Conservation (phyloP, 305 asterid genomes). For the Stenogyne calaminthoides region DNA sequence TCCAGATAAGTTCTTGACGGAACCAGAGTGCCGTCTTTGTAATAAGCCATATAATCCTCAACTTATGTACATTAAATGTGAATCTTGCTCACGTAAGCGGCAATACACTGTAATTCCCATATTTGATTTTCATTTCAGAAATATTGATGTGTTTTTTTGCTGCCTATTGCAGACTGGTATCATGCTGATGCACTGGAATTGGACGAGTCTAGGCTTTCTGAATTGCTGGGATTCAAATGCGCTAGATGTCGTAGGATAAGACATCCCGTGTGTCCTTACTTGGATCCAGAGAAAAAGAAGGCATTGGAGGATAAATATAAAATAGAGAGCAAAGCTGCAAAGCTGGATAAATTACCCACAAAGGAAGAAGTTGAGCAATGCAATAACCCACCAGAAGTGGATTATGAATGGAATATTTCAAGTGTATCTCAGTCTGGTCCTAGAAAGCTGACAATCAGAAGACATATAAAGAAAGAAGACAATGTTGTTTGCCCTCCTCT, state of each 20-base stretch:
- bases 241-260: constrained; percentile 85
- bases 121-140: constrained; percentile 20
- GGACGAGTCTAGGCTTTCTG: constrained; percentile 64
- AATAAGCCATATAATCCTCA: constrained; percentile 57
- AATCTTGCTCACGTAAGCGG: constrained; percentile 69
- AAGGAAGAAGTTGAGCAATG: constrained; percentile 40
- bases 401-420: constrained; percentile 41
- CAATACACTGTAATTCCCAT: background rate
- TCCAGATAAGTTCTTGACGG: constrained; percentile 35
- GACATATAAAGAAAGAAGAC: constrained; percentile 40
- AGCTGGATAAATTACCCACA: constrained; percentile 39
- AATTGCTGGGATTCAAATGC: constrained; percentile 83
- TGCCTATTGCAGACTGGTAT: constrained; percentile 72
- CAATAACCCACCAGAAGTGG: constrained; percentile 33
- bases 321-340: constrained; percentile 40
- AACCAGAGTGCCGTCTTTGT: constrained; percentile 73
- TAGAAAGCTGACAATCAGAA: constrained; percentile 52
- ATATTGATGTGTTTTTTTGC: constrained; percentile 31
- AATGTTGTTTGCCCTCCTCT: constrained; percentile 27
- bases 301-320: constrained; percentile 40
- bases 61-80: constrained; percentile 78
- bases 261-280: constrained; percentile 81
- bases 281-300: constrained; percentile 45
- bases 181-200: constrained; percentile 93
- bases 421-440: constrained; percentile 46